Evolutionary conservation across 192 early-diverging fungal species (phyloP).

Genomic region (Diversispora eburnea): DNA sequence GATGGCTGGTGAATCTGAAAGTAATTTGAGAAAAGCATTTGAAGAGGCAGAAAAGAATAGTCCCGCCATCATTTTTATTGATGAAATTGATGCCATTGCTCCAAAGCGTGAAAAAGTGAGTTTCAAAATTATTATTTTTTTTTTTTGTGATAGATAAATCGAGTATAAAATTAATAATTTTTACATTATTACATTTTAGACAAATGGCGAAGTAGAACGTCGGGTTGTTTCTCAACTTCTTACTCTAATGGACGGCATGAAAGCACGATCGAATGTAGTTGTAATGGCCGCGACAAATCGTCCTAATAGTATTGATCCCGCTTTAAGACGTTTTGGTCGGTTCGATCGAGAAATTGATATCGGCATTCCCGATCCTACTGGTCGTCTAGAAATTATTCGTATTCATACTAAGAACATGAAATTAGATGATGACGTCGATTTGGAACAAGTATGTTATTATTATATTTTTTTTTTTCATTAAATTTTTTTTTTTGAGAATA

Average conservation of each 20-base stretch:
- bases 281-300: constrained; percentile 99
- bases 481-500: background rate
- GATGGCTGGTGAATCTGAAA: constrained; percentile 99
- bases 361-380: constrained; percentile 97
- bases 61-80: constrained; percentile 98
- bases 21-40: constrained; percentile 96
- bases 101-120: constrained; percentile 93
- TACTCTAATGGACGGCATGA: constrained; percentile 97
- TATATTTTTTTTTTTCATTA: too few relatives aligned
- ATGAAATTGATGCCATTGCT: constrained; percentile 98
- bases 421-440: constrained; percentile 92
- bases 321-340: constrained; percentile 96
- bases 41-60: constrained; percentile 98
- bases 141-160: background rate
- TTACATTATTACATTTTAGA: constrained; percentile 35
- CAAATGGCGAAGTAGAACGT: constrained; percentile 98
- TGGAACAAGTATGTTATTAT: constrained; percentile 62
- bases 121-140: background rate
- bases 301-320: constrained; percentile 97
- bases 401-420: constrained; percentile 99
- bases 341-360: constrained; percentile 99
- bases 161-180: background rate
- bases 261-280: constrained; percentile 94
- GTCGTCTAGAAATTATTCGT: constrained; percentile 96
- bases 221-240: constrained; percentile 97